Evolutionary conservation across 192 early-diverging fungal genomes (phyloP), one percentile per base, ranked within the genome.

Genomic region (Tieghemiomyces parasiticus): DNA sequence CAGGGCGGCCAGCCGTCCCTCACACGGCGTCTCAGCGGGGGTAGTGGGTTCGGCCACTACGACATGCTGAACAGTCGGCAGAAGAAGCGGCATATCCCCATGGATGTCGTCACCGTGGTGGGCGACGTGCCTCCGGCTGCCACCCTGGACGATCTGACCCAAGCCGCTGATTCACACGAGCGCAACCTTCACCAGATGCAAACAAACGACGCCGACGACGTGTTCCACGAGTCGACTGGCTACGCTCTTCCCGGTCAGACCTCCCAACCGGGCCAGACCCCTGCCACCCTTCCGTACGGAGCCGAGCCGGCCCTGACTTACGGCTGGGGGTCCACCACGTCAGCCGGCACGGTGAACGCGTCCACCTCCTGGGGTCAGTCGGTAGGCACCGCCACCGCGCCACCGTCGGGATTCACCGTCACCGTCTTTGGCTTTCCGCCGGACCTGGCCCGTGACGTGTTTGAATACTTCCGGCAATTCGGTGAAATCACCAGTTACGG

Each of bases 381-480:
- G 46, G 46, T 47, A 6, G 20, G 20, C 46, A 47, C 25, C 25
- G 29, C 26, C n/a, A 29, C 29, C 52, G 1, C 32, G 52, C 28
- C 35, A 42, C 47, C 53, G 38, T 19, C 34, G 35, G 61, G 51
- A 35, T 53, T 38, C 59, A 64, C 34, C 46, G 53, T 69, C 26
- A 66, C 51, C 26, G 60, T 69, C 31, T 69, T 63, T 55, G 63
- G 63, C 2, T 69, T 69, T 20, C 63, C 65, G 16, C 52, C 61
- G 24, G 31, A 34, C 12, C 42, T 52, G 44, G 55, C 63, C 20
- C 44, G 26, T 3, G 59, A 61, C 28, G 59, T 63, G 16, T 55
- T 69, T 19, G 34, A 58, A 2, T 61, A 69, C 46, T 69, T 69
- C 46, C 55, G 58, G 19, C 38, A 53, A 50, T 69, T 61, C 51